These are phyloP conservation scores for Crithidia bombi DNA, from an alignment of 208 protist species.

Conservation along the genomic window DNA sequence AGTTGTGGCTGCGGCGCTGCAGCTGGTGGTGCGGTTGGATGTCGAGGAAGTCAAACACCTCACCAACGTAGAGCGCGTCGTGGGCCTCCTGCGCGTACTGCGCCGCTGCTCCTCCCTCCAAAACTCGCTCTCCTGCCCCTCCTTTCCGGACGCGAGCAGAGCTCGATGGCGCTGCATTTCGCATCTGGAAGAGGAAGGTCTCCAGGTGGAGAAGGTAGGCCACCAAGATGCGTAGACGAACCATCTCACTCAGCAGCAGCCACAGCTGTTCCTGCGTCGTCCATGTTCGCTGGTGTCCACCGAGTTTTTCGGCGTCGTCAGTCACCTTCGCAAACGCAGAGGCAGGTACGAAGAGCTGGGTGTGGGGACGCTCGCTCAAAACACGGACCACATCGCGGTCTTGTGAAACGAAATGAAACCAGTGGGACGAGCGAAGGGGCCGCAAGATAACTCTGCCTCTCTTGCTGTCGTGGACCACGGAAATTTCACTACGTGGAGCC, in stretches of 20 bases:
- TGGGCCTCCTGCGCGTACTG: not conserved
- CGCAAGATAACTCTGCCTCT: not conserved
- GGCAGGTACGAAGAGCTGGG: not conserved
- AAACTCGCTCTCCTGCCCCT: not conserved
- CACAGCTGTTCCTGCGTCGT: conserved; percentile 28
- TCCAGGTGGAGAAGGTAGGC: conserved; percentile 37
- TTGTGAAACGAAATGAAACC: not conserved
- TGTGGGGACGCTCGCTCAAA: conserved; percentile 12
- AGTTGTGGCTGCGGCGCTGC: not conserved
- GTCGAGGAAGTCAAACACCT: conserved; percentile 13
- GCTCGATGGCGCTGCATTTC: not conserved
- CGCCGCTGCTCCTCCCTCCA: no score
- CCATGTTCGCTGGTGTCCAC: not conserved
- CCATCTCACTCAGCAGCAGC: conserved; percentile 34
- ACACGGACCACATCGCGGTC: not conserved
- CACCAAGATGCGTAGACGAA: conserved; percentile 31
- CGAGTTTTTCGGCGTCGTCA: not conserved
- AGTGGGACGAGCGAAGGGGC: not conserved
- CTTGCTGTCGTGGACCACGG: not conserved
- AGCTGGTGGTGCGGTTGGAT: conserved; percentile 1
- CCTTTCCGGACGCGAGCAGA: not conserved
- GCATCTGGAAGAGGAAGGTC: conserved; percentile 14
- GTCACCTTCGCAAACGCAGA: not conserved
- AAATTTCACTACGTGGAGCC: not conserved
- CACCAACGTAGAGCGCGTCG: conserved; percentile 6